Conservation (phyloP, 768 basidiomycete genomes). For the Psilocybe sp. region DNA sequence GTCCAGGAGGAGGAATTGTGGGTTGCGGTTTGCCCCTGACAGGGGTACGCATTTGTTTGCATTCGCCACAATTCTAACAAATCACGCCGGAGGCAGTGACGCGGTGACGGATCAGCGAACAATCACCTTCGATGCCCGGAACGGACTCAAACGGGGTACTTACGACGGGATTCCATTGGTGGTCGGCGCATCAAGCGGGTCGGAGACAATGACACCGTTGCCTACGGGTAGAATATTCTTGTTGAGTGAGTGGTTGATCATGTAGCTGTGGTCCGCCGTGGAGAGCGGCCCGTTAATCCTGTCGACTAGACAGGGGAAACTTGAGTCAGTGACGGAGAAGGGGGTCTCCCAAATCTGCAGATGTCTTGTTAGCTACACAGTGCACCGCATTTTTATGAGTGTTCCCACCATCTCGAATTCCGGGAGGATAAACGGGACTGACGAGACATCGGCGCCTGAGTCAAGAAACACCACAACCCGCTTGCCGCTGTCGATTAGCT, state of each 20-base stretch:
- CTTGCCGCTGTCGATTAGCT: slow-evolving; percentile 58
- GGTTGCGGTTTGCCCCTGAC: slow-evolving; percentile 37
- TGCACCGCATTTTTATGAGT: not conserved
- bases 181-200: slow-evolving; percentile 32
- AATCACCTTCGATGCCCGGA: not conserved
- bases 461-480: slow-evolving; percentile 66
- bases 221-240: slow-evolving; percentile 36
- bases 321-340: slow-evolving; percentile 44
- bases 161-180: slow-evolving; percentile 37
- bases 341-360: slow-evolving; percentile 57
- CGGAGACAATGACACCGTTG: slow-evolving; percentile 34
- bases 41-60: slow-evolving; percentile 42
- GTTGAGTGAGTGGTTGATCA: slow-evolving; percentile 61
- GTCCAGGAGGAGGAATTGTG: slow-evolving; percentile 53
- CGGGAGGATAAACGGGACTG: slow-evolving; percentile 50
- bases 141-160: slow-evolving; percentile 15
- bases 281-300: slow-evolving; percentile 47
- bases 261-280: slow-evolving; percentile 49
- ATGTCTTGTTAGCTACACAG: too few species aligned
- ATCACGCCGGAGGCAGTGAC: not conserved
- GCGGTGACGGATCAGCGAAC: not conserved
- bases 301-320: slow-evolving; percentile 53
- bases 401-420: slow-evolving; percentile 52
- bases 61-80: slow-evolving; percentile 34
- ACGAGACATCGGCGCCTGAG: slow-evolving; percentile 35